Conservation (phyloP, 257 asterid species). For the Solanum rostratum region DNA sequence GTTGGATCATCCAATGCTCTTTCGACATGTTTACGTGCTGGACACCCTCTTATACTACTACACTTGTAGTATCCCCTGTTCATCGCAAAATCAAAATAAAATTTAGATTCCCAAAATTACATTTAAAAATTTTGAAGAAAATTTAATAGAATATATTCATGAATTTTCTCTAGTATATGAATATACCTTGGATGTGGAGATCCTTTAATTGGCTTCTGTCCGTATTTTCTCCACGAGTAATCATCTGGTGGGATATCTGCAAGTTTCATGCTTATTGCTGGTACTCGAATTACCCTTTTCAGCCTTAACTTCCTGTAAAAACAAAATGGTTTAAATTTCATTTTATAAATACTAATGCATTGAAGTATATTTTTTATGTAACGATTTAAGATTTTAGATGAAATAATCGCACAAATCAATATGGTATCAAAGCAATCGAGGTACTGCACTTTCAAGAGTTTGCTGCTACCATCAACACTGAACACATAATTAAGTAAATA, state of each 20-base stretch:
- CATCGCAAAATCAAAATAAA: background rate
- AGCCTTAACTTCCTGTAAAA: slow-evolving; percentile 40
- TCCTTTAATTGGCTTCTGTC: slow-evolving; percentile 96
- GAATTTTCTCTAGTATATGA: background rate
- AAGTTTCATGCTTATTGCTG: slow-evolving; percentile 91
- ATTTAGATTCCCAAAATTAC: background rate
- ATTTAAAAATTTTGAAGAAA: too few relatives aligned
- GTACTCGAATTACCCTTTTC: slow-evolving; percentile 67
- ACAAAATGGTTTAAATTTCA: background rate
- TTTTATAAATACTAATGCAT: background rate
- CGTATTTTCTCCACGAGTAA: slow-evolving; percentile 96
- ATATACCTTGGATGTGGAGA: slow-evolving; percentile 98
- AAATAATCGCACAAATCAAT: background rate
- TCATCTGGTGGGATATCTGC: slow-evolving; percentile 95
- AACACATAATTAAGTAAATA: background rate
- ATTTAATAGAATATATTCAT: background rate
- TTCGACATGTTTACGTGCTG: slow-evolving; percentile 92
- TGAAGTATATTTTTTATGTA: background rate
- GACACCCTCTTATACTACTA: slow-evolving; percentile 87
- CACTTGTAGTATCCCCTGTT: slow-evolving; percentile 96
- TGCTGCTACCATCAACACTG: too few relatives aligned
- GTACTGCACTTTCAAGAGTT: too few relatives aligned
- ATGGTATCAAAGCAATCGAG: too few relatives aligned
- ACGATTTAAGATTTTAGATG: background rate
- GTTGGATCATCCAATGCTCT: slow-evolving; percentile 74